A percentile compares a stretch with the other conserved stretches of the same genome.
These are phyloP conservation scores for Neopestalotiopsis sp. DNA, from an alignment of 2,329 filamentous ascomycete genomes.

Conservation along the genomic window DNA sequence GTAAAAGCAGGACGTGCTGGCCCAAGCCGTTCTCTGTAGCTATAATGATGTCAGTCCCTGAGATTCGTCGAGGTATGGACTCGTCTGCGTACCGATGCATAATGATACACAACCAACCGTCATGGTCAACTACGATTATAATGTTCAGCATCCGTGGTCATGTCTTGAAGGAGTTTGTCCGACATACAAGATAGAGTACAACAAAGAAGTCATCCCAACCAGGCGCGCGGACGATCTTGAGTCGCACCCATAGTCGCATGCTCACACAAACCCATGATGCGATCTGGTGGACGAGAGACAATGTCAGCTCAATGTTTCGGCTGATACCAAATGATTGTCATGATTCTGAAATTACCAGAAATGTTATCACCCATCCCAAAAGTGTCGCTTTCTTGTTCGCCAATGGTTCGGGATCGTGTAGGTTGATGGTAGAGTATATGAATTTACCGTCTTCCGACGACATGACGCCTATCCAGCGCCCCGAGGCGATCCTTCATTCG, in stretches of 20 bases:
- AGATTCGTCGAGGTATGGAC: not conserved
- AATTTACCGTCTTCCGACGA: slow-evolving; percentile 12
- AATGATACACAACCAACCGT: slow-evolving; percentile 29
- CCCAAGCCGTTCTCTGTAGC: slow-evolving; percentile 30
- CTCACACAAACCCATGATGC: slow-evolving; percentile 36
- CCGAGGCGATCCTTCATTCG: not conserved
- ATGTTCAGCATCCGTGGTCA: no score
- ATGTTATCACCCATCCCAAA: slow-evolving; percentile 35
- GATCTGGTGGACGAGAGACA: slow-evolving; percentile 25
- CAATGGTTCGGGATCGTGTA: slow-evolving; percentile 35
- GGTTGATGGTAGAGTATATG: slow-evolving; percentile 28
- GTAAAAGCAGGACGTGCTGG: slow-evolving; percentile 30
- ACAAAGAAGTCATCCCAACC: slow-evolving; percentile 36
- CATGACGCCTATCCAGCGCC: slow-evolving; percentile 14
- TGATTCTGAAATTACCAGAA: slow-evolving; percentile 29
- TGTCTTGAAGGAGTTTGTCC: not conserved
- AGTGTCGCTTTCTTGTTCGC: slow-evolving; percentile 36
- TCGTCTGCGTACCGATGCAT: slow-evolving; percentile 21
- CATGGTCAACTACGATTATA: slow-evolving; percentile 24
- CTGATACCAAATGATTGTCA: slow-evolving; percentile 10
- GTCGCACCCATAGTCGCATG: slow-evolving; percentile 34
- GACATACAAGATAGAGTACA: slow-evolving; percentile 29
- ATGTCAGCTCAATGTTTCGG: not conserved
- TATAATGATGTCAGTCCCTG: not conserved
- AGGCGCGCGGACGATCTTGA: slow-evolving; percentile 28